These are phyloP conservation scores for Verticillium alfalfae DNA, from an alignment of 2,329 filamentous ascomycete genomes.

Conservation along the genomic window DNA sequence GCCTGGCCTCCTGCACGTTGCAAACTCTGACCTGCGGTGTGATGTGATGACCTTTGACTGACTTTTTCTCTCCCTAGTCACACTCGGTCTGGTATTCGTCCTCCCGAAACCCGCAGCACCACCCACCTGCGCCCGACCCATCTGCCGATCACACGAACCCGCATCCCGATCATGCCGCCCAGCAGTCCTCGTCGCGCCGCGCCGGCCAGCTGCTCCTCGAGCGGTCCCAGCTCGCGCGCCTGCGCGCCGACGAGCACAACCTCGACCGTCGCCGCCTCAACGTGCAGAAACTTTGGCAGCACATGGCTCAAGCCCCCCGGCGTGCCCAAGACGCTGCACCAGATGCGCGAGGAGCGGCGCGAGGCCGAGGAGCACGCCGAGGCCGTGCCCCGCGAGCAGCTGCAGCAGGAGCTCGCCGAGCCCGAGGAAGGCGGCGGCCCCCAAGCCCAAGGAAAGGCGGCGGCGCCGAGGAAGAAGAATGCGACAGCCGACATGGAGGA, in stretches of 20 bases:
- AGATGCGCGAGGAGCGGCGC: slow-evolving; percentile 80
- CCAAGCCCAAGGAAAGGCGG: slow-evolving; percentile 46
- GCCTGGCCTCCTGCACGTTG: background rate
- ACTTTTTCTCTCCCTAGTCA: slow-evolving; percentile 39
- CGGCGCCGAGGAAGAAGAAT: slow-evolving; percentile 26
- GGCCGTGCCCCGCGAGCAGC: slow-evolving; percentile 63
- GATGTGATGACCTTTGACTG: background rate
- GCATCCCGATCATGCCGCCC: slow-evolving; percentile 14
- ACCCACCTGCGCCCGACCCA: slow-evolving; percentile 25
- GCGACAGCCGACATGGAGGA: slow-evolving; percentile 45
- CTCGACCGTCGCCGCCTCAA: slow-evolving; percentile 73
- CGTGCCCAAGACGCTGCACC: slow-evolving; percentile 81
- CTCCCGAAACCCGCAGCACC: slow-evolving; percentile 44
- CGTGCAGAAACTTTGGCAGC: slow-evolving; percentile 80
- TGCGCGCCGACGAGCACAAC: slow-evolving; percentile 71
- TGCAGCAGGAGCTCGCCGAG: slow-evolving; percentile 70
- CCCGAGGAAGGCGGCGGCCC: slow-evolving; percentile 34
- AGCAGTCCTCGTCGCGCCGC: slow-evolving; percentile 16
- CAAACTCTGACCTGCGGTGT: background rate
- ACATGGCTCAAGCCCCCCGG: slow-evolving; percentile 89
- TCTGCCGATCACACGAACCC: slow-evolving; percentile 19
- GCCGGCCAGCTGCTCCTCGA: slow-evolving; percentile 42
- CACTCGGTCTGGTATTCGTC: slow-evolving; percentile 71
- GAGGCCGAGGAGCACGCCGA: slow-evolving; percentile 84
- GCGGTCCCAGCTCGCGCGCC: slow-evolving; percentile 59